Evolutionary conservation across 2,329 filamentous ascomycete species (phyloP).

Genomic region (Ascochyta fabae): DNA sequence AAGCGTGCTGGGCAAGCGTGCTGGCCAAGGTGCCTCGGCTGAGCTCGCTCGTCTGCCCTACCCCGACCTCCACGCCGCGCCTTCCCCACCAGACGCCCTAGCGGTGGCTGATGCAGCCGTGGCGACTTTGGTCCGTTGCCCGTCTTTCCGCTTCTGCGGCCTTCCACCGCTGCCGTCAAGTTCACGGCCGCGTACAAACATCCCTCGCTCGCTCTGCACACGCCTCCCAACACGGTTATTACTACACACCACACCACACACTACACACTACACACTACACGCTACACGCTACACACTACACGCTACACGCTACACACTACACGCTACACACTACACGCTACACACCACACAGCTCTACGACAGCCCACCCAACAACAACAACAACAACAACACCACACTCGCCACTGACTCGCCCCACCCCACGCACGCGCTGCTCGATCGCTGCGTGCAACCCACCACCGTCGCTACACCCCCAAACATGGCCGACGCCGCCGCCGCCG

Average conservation of each 20-base stretch:
- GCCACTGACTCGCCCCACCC: neutral
- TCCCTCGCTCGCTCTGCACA: neutral
- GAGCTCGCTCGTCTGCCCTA: conserved; percentile 15
- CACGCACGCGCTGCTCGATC: conserved; percentile 4
- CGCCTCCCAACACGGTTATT: conserved; percentile 12
- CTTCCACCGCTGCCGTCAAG: conserved; percentile 35
- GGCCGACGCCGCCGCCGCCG: conserved; percentile 65
- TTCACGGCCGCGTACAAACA: conserved; percentile 8
- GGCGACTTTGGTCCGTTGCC: conserved; percentile 22
- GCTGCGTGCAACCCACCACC: neutral
- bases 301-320: neutral
- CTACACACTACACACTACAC: neutral
- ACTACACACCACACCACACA: neutral
- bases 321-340: too few relatives aligned
- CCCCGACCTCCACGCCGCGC: conserved; percentile 17
- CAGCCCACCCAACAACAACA: too few relatives aligned
- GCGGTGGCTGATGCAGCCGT: conserved; percentile 14
- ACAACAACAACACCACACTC: neutral
- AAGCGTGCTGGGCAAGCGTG: conserved; percentile 2
- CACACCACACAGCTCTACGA: too few relatives aligned
- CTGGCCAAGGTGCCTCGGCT: conserved; percentile 27
- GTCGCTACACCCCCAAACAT: conserved; percentile 51
- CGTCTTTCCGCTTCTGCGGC: conserved; percentile 32
- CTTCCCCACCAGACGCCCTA: conserved; percentile 22
- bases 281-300: neutral